Evolutionary conservation across 257 asterid species (phyloP).

Genomic region (Salvia rosmarinus): DNA sequence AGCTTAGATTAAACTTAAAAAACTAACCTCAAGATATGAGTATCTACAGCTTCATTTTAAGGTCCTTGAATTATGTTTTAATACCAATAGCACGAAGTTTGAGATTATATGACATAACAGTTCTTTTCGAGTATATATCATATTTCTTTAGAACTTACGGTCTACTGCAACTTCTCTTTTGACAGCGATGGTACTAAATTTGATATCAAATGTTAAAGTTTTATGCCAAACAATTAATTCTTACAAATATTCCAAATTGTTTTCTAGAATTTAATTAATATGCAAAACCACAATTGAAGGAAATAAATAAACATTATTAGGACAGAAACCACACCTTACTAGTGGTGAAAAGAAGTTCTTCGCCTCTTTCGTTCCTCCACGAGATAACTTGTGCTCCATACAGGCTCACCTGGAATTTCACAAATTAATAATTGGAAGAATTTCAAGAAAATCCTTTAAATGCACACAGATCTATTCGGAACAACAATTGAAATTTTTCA

Average conservation of each 20-base stretch:
- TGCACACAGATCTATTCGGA: conserved; percentile 21
- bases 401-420: conserved; percentile 69
- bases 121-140: background rate
- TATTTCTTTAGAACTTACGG: background rate
- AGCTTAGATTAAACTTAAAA: background rate
- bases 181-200: conserved; percentile 1
- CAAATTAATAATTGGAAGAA: conserved; percentile 25
- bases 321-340: conserved; percentile 69
- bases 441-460: conserved; percentile 21
- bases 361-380: conserved; percentile 90
- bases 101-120: background rate
- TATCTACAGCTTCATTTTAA: background rate
- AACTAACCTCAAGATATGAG: background rate
- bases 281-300: background rate
- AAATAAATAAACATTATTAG: background rate
- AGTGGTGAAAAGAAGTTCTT: conserved; percentile 86
- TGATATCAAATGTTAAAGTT: background rate
- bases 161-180: background rate
- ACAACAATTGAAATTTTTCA: background rate
- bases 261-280: background rate
- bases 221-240: background rate
- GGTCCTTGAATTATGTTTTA: background rate
- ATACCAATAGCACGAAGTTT: background rate
- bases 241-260: background rate
- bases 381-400: conserved; percentile 92